A percentile compares a stretch with the other conserved stretches of the same genome.
Conservation (phyloP, 2,329 filamentous ascomycete genomes). For the Fusarium brachygibbosum region DNA sequence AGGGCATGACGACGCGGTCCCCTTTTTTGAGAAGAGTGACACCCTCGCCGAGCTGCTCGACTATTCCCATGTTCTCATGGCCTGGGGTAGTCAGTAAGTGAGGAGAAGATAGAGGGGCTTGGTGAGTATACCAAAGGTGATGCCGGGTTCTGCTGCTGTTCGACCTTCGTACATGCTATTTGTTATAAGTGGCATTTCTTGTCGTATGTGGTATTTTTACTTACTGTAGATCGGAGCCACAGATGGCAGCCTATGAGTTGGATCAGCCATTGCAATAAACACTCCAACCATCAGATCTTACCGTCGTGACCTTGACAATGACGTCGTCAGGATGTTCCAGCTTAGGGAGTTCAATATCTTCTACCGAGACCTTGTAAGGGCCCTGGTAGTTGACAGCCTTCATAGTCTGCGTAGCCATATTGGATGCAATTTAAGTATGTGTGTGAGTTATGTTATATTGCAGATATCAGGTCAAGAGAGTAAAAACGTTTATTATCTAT, state of each 20-base stretch:
- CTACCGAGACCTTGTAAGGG: slow-evolving; percentile 72
- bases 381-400: slow-evolving; percentile 74
- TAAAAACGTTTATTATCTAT: not conserved
- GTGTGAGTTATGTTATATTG: not conserved
- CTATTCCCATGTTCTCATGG: slow-evolving; percentile 73
- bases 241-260: slow-evolving; percentile 60
- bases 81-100: slow-evolving; percentile 36
- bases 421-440: slow-evolving; percentile 9
- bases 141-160: slow-evolving; percentile 71
- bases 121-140: slow-evolving; percentile 65
- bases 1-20: slow-evolving; percentile 74
- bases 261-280: slow-evolving; percentile 14
- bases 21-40: slow-evolving; percentile 73
- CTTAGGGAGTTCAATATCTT: slow-evolving; percentile 69
- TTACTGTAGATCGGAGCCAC: slow-evolving; percentile 65
- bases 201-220: slow-evolving; percentile 5
- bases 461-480: not conserved
- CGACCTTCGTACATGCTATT: slow-evolving; percentile 74
- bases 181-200: slow-evolving; percentile 12
- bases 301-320: slow-evolving; percentile 75
- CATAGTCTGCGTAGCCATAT: slow-evolving; percentile 58
- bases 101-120: no score
- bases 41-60: slow-evolving; percentile 67
- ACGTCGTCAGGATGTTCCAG: slow-evolving; percentile 74
- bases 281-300: slow-evolving; percentile 50